phyloP scores from a whole-genome alignment of 352 stramenopile species.

The Thalassiosira ordinaria region DNA sequence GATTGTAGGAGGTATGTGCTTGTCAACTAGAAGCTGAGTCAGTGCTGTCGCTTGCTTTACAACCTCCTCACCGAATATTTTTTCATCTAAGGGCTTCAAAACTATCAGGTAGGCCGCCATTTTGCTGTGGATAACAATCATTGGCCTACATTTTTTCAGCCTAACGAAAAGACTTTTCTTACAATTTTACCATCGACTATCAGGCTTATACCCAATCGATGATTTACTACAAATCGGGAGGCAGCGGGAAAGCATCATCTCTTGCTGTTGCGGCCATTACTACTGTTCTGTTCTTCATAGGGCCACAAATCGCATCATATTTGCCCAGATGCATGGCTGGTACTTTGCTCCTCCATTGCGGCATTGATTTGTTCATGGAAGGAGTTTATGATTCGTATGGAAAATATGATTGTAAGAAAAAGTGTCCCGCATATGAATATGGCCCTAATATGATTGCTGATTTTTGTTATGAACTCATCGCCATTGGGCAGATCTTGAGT shows the following conservation, averaged over 20 bases:
- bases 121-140: too few relatives aligned
- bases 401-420: conserved; percentile 85
- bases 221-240: conserved; percentile 86
- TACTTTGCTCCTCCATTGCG: conserved; percentile 91
- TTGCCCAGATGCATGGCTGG: conserved; percentile 92
- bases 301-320: conserved; percentile 88
- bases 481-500: conserved; percentile 81
- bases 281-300: conserved; percentile 90
- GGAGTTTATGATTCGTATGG: conserved; percentile 88
- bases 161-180: too few relatives aligned
- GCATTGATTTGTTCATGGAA: conserved; percentile 90
- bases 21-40: too few relatives aligned
- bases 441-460: too few relatives aligned
- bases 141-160: too few relatives aligned
- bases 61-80: conserved; percentile 39
- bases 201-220: conserved; percentile 83
- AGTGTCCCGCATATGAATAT: too few relatives aligned
- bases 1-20: conserved; percentile 88
- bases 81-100: conserved; percentile 86
- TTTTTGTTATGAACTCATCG: too few relatives aligned
- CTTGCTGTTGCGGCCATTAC: conserved; percentile 76
- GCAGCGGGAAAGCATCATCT: conserved; percentile 51
- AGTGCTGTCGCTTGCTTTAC: conserved; percentile 53
- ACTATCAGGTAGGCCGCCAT: too few relatives aligned
- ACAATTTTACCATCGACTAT: too few relatives aligned